These are phyloP conservation scores for Myxozyma lipomycoides DNA, from an alignment of 805 yeast species.

Conservation along the genomic window DNA sequence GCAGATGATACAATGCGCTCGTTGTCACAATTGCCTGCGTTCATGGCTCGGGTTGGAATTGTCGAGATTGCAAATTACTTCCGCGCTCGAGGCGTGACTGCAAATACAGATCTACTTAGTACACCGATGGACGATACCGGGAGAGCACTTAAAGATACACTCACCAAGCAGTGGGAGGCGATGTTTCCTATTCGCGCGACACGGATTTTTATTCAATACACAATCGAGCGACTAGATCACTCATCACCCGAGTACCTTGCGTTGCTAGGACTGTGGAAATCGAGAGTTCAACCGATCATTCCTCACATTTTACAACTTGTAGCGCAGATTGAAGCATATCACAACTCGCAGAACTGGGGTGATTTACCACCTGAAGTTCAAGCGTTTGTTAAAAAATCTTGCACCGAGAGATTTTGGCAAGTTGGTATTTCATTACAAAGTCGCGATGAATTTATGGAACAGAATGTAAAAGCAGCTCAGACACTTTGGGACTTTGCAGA, in stretches of 20 bases:
- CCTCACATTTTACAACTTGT: slow-evolving; percentile 86
- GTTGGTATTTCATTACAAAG: slow-evolving; percentile 94
- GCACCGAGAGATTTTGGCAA: slow-evolving; percentile 96
- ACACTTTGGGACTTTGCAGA: slow-evolving; percentile 96
- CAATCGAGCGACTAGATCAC: slow-evolving; percentile 84
- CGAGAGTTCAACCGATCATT: slow-evolving; percentile 83
- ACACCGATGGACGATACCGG: slow-evolving; percentile 92
- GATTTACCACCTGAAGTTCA: slow-evolving; percentile 86
- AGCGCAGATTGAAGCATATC: slow-evolving; percentile 89
- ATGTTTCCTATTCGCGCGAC: slow-evolving; percentile 95
- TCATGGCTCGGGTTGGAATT: slow-evolving; percentile 94
- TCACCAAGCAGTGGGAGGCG: slow-evolving; percentile 89
- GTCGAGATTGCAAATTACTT: slow-evolving; percentile 91
- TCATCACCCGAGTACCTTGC: slow-evolving; percentile 68
- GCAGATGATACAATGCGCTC: slow-evolving; percentile 89
- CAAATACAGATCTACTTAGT: slow-evolving; percentile 65
- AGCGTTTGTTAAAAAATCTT: slow-evolving; percentile 82
- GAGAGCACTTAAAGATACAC: slow-evolving; percentile 61
- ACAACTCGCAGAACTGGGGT: slow-evolving; percentile 88
- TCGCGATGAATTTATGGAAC: slow-evolving; percentile 89
- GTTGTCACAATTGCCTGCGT: slow-evolving; percentile 86
- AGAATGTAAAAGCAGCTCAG: slow-evolving; percentile 87
- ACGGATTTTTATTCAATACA: slow-evolving; percentile 88
- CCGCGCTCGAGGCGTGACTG: slow-evolving; percentile 72
- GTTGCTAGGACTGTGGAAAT: slow-evolving; percentile 79